Evolutionary conservation across 192 early-diverging fungal genomes (phyloP), one percentile per base, ranked within the genome.

Genomic region (Coemansia sp.): DNA sequence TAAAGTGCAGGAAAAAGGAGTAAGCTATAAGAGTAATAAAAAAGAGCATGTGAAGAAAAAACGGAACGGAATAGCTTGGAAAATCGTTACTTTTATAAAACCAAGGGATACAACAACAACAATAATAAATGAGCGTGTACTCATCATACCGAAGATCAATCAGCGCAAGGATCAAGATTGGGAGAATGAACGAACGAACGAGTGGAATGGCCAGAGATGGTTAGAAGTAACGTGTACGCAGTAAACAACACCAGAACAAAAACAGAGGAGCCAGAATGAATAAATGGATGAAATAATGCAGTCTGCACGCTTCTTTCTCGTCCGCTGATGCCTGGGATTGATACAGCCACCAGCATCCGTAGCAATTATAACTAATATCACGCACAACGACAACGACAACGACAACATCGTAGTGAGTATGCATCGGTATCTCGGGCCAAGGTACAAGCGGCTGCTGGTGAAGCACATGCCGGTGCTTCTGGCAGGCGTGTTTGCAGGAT

Each of bases 391-490:
- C 26, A 26, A 26, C 26, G 3, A n/a, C n/a, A n/a, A n/a, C n/a
- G n/a, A n/a, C n/a, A n/a, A n/a, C n/a, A n/a, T n/a, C n/a, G n/a
- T n/a, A n/a, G n/a, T n/a, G 26, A 26, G 3, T 26, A 26, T 26
- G 26, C 26, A 26, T 54, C 21, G 21, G 52, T 9, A 23, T 13
- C 26, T 54, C 21, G 52, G 21, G 52, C 52, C 52, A 26, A 54
- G 9, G 21, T 54, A 54, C 52, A 54, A 54, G 52, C 52, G 52
- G 21, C 23, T 54, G 52, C 52, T 54, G 52, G 21, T 54, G 19
- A 54, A 62, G 23, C 70, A 77, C n/a, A 47, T 77, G 58, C 70
- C 75, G 7, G 49, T 69, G 9, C 57, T 77, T 9, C 38, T 69
- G 1, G 63, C 65, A 16, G 75, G 75, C 4, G 41, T 77, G 0